These are phyloP conservation scores for Solanum bulbocastanum DNA, from an alignment of 257 asterid species.

Conservation along the genomic window DNA sequence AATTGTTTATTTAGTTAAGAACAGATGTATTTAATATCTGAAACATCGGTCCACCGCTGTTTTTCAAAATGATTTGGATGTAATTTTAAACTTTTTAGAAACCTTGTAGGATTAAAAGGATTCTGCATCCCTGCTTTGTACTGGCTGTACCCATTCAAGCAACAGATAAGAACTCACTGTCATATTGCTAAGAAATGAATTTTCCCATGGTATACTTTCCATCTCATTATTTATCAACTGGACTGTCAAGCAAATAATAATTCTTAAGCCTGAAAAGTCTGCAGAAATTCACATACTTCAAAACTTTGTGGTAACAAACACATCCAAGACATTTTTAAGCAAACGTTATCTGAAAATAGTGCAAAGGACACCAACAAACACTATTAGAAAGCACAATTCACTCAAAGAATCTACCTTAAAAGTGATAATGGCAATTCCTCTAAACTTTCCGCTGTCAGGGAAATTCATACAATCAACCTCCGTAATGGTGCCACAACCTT, in stretches of 20 bases:
- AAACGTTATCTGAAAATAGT: background rate
- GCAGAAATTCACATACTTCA: background rate
- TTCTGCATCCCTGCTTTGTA: background rate
- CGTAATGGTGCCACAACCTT: constrained; percentile 83
- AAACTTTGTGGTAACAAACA: background rate
- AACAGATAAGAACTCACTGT: background rate
- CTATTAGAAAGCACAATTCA: background rate
- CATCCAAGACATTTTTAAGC: background rate
- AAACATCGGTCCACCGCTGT: background rate
- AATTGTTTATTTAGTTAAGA: background rate
- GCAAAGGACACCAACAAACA: background rate
- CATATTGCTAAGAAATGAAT: background rate
- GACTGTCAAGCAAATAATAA: background rate
- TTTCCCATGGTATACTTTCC: background rate
- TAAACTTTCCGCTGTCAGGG: constrained; percentile 86
- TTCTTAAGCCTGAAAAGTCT: background rate
- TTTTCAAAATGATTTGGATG: background rate
- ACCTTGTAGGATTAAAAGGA: background rate
- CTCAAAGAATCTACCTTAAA: constrained; percentile 52
- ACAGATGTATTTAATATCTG: background rate
- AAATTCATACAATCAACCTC: constrained; percentile 76
- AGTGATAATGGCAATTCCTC: constrained; percentile 92
- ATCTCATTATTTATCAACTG: background rate
- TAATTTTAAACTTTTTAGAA: background rate
- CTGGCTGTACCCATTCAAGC: background rate